A percentile compares a stretch with the other conserved stretches of the same genome.
Conservation (phyloP, 257 asterid species). For the Plantago elongata region DNA sequence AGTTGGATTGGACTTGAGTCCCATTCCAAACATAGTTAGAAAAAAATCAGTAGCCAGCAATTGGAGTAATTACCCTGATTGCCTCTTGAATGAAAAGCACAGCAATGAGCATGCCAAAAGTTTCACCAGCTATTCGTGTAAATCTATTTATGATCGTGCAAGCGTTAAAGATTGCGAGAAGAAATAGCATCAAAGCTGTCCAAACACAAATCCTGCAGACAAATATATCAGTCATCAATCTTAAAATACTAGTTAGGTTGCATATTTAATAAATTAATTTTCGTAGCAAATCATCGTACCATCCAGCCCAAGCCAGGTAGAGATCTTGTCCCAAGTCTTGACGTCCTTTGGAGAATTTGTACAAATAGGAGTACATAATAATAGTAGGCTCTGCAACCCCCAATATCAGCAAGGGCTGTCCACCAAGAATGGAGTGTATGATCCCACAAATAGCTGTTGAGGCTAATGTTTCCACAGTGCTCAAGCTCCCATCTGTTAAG, state of each 20-base stretch:
- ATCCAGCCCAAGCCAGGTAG: conserved; percentile 49
- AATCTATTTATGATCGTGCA: conserved; percentile 35
- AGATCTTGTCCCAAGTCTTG: conserved; percentile 37
- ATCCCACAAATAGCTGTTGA: conserved; percentile 65
- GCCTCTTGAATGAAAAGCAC: conserved; percentile 48
- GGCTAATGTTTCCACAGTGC: conserved; percentile 44
- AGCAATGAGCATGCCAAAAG: conserved; percentile 46
- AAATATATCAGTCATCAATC: not conserved
- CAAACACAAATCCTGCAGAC: conserved; percentile 54
- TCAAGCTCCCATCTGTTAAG: conserved; percentile 49
- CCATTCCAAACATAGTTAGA: not conserved
- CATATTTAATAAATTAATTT: too few relatives aligned
- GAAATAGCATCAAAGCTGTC: conserved; percentile 42
- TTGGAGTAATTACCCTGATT: conserved; percentile 28
- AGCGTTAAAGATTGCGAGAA: conserved; percentile 45
- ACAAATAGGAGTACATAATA: conserved; percentile 49
- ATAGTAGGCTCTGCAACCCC: conserved; percentile 69
- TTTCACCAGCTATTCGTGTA: conserved; percentile 53
- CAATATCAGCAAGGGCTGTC: conserved; percentile 51
- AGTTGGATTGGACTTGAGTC: too few relatives aligned
- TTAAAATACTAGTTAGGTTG: too few relatives aligned
- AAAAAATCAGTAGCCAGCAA: too few relatives aligned
- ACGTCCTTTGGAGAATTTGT: conserved; percentile 46
- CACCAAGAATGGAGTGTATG: conserved; percentile 51
- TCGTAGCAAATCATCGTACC: too few relatives aligned